Percentiles rank a stretch among this genome's conserved stretches.
Evolutionary conservation across 257 asterid genomes (phyloP).

Genomic region (Henckelia pumila): DNA sequence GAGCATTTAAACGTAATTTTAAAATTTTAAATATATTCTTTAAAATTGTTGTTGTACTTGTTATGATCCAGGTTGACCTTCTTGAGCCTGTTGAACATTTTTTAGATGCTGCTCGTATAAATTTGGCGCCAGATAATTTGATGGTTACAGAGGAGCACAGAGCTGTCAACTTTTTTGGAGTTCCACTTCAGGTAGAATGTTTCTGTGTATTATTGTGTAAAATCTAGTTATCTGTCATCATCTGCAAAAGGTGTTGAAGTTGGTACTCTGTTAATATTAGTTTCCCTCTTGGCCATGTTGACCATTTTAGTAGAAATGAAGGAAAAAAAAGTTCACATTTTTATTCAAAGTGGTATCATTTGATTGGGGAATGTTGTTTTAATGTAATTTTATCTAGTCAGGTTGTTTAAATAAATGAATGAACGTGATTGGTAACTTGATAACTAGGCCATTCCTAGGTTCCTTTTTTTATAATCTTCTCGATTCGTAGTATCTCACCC

Average conservation of each 20-base stretch:
- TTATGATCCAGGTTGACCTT: conserved; percentile 73
- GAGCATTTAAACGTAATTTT: background rate
- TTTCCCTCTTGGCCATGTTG: background rate
- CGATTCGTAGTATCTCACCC: too few species aligned
- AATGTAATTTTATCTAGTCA: background rate
- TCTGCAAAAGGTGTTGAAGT: background rate
- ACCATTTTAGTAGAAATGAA: background rate
- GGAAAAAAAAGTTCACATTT: too few species aligned
- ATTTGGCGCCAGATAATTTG: conserved; percentile 68
- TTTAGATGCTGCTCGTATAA: conserved; percentile 77
- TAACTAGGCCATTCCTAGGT: background rate
- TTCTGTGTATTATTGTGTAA: background rate
- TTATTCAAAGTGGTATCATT: background rate
- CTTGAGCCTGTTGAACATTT: conserved; percentile 94
- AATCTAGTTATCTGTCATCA: background rate
- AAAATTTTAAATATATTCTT: background rate
- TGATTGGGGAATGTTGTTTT: background rate
- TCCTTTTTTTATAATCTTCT: too few species aligned
- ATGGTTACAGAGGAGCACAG: conserved; percentile 57
- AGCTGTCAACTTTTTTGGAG: conserved; percentile 79
- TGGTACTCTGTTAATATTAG: background rate
- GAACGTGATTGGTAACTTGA: background rate
- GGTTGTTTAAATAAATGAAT: background rate
- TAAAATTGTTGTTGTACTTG: conserved; percentile 17
- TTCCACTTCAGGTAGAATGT: conserved; percentile 75